Evolutionary conservation across 1,284 basidiomycete species (phyloP).

Genomic region (Irpex sp.): DNA sequence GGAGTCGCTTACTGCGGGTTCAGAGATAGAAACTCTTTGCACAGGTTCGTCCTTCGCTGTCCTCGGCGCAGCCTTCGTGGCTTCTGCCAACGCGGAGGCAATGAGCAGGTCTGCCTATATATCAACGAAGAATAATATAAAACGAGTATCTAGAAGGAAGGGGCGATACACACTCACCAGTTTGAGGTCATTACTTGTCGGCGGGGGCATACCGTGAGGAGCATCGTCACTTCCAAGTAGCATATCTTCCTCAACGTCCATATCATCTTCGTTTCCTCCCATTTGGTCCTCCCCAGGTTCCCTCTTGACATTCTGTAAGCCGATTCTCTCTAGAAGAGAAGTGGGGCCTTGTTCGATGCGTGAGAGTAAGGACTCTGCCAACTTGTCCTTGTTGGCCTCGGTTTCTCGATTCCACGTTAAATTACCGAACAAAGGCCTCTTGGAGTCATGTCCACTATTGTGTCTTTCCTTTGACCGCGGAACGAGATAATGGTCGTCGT

Average conservation of each 20-base stretch:
- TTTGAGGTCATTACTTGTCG: neutral
- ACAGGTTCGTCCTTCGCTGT: neutral
- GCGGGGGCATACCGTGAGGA: neutral
- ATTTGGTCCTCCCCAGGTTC: neutral
- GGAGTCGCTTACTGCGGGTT: constrained; percentile 8
- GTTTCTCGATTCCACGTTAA: neutral
- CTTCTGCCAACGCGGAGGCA: constrained; percentile 7
- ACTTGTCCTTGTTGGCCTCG: neutral
- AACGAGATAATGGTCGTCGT: neutral
- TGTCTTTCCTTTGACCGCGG: neutral
- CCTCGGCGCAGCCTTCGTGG: neutral
- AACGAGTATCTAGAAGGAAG: neutral
- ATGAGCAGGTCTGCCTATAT: constrained; percentile 8
- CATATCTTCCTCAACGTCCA: neutral
- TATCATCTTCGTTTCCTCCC: neutral
- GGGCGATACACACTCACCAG: neutral
- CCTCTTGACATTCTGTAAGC: constrained; percentile 2
- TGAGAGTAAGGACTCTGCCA: constrained; percentile 1
- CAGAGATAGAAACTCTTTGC: neutral
- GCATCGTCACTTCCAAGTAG: neutral
- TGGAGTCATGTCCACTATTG: neutral
- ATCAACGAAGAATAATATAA: neutral
- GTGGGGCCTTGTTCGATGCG: constrained; percentile 2
- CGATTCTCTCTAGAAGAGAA: constrained; percentile 3
- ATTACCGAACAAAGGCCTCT: neutral